Evolutionary conservation across 768 basidiomycete genomes (phyloP), one percentile per base, ranked within the genome.

Genomic region (Holtermanniella nyarrowii): DNA sequence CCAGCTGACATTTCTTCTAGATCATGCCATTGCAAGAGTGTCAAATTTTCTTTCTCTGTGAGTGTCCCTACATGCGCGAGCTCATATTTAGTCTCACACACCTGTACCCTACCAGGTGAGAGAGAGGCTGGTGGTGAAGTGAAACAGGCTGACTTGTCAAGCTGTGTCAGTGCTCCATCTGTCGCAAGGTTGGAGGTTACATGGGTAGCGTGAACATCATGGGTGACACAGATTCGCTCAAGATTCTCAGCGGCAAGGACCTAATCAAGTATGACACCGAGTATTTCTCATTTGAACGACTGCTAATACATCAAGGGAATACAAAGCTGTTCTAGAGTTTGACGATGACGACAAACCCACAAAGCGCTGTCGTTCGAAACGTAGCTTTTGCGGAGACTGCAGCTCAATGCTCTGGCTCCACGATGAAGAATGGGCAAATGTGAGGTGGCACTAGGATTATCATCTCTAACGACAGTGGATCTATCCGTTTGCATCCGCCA

Each of bases 181-280:
- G 70, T 44, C 59, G 70, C 1, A 71, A 71, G 47, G 61, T 60
- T 4, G 70, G 68, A 4, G 70, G 70, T 18, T 71, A 69, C 47
- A 71, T 71, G 70, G 70, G 70, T n/a, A 64, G 61, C 31, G 54
- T 63, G 25, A 70, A 70, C 43, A 66, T 70, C 43, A 69, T 71
- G 70, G 70, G 70, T 1, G 65, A 69, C 44, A 63, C 53, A 31
- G 52, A 64, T 12, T 63, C 64, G 1, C 52, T 71, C 26, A 61
- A 63, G 18, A 61, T 71, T 42, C 42, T 58, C 2, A 55, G 61
- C 24, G 70, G 70, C 2, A 59, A 68, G 42, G 66, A 71, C 21
- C 59, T 63, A 51, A 64, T 69, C 58, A 68, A 66, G 70, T 66
- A 45, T 22, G 65, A 57, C 14, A 10, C n/a, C 5, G 37, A 13